Conservation (phyloP, 129 eudicot genomes). For the Erigeron canadensis region DNA sequence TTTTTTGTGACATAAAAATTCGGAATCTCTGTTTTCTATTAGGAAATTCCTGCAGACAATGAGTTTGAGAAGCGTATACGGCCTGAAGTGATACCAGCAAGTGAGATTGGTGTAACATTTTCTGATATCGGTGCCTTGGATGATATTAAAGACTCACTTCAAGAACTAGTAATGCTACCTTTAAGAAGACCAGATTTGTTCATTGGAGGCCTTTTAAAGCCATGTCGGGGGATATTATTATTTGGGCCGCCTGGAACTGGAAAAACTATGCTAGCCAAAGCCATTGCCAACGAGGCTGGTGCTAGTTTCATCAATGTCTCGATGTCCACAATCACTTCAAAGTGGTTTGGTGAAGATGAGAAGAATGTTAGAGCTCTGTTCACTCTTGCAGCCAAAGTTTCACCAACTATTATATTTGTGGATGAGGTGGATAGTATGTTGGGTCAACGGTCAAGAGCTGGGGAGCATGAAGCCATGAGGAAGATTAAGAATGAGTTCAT, state of each 20-base stretch:
- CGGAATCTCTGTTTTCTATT: not conserved
- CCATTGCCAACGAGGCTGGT: slow-evolving; percentile 94
- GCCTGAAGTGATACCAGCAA: slow-evolving; percentile 95
- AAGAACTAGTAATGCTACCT: slow-evolving; percentile 90
- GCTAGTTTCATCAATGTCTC: slow-evolving; percentile 95
- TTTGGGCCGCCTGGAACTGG: slow-evolving; percentile 97
- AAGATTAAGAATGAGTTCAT: slow-evolving; percentile 92
- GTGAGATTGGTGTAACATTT: slow-evolving; percentile 82
- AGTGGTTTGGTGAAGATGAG: slow-evolving; percentile 99
- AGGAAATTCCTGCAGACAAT: slow-evolving; percentile 86
- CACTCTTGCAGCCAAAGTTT: slow-evolving; percentile 84
- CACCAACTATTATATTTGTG: slow-evolving; percentile 92
- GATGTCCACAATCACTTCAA: slow-evolving; percentile 91
- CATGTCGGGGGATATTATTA: slow-evolving; percentile 80
- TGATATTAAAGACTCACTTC: slow-evolving; percentile 85
- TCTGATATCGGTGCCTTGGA: slow-evolving; percentile 87
- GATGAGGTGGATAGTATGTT: slow-evolving; percentile 99
- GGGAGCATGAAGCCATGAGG: slow-evolving; percentile 98
- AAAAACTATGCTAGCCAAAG: slow-evolving; percentile 96
- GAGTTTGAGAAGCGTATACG: slow-evolving; percentile 91
- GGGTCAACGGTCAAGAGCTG: slow-evolving; percentile 82
- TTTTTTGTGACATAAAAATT: not conserved
- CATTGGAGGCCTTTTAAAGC: slow-evolving; percentile 84
- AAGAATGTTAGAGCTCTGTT: slow-evolving; percentile 89
- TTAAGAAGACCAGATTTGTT: slow-evolving; percentile 82